Evolutionary conservation across 768 basidiomycete species (phyloP), one percentile per base, ranked within the genome.

Genomic region (Tubosaeta sp.): DNA sequence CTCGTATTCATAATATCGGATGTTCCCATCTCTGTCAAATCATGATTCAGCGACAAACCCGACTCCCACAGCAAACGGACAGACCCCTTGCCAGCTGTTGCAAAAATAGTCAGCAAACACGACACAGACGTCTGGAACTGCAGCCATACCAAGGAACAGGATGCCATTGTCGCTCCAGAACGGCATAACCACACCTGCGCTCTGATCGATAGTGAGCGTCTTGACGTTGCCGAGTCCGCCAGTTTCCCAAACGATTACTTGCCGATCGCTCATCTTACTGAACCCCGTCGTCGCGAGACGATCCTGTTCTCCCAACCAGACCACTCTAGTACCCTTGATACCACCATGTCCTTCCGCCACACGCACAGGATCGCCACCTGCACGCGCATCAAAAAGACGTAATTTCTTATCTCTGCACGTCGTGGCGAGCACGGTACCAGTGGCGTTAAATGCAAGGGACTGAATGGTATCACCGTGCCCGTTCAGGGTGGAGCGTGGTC

Each of bases 1-100:
- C 61, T 96, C 94, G 69, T 87, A 94, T 67, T 99, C 96, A 69
- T 86, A 98, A 78, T 91, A 95, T n/a, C 95, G 86, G 55, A 98
- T 86, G 67, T 99, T 99, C 25, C 95, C 95, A 62, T 99, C 95
- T 35, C 92, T 90, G 63, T 48, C 44, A 19, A 29, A 51, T 14
- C 34, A 11, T 14, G 21, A n/a, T 51, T 63, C 36, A 57, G 45
- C 19, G 18, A 14, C 14, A 21, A 25, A 42, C 24, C 1, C 1
- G 48, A 19, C 24, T 30, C 9, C 42, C 44, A 16, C 36, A 48
- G 21, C 19, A 36, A 32, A 47, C 32, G n/a, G 18, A 66, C 74
- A 51, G 55, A 89, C 87, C 91, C 93, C 71, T 95, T 95, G 44
- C 94, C 92, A 68, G 90, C 92, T 82, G 53, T 47, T 36, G 13